Conservation (phyloP, 2,329 filamentous ascomycete genomes). For the Fusarium continuum region DNA sequence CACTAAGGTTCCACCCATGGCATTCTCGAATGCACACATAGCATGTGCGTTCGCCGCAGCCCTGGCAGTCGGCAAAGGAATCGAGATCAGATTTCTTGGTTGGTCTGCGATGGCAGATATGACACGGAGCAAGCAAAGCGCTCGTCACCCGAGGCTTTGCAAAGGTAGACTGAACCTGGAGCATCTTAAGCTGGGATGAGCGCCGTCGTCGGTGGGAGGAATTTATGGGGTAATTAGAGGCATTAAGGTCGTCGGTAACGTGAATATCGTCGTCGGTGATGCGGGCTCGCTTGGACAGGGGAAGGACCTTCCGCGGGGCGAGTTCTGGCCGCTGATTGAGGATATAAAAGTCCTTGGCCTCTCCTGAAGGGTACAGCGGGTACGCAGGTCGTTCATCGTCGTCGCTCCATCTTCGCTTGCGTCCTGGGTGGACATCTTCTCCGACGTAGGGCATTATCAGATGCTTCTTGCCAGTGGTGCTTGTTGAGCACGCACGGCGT, state of each 20-base stretch:
- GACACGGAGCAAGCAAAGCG: conserved; percentile 63
- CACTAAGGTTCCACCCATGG: conserved; percentile 55
- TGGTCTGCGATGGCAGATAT: conserved; percentile 73
- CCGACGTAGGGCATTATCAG: conserved; percentile 50
- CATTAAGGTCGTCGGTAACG: conserved; percentile 23
- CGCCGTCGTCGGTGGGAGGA: conserved; percentile 38
- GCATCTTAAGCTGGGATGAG: conserved; percentile 40
- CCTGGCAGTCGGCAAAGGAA: conserved; percentile 70
- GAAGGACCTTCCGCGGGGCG: conserved; percentile 45
- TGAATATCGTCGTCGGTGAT: conserved; percentile 39
- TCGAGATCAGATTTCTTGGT: conserved; percentile 72
- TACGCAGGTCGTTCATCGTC: conserved; percentile 41
- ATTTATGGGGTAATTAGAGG: conserved; percentile 1
- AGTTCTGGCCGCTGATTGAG: conserved; percentile 40
- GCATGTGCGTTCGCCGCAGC: conserved; percentile 70
- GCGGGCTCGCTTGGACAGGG: conserved; percentile 46
- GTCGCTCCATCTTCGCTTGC: conserved; percentile 49
- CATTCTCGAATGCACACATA: conserved; percentile 75
- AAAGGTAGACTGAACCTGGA: conserved; percentile 33
- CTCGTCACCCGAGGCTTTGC: conserved; percentile 21
- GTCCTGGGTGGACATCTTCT: conserved; percentile 46
- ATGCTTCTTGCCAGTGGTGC: conserved; percentile 27
- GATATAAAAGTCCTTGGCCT: conserved; percentile 42
- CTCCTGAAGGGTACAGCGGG: conserved; percentile 40
- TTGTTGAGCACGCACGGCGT: conserved; percentile 23